Base-by-base conservation (phyloP, 2,329 filamentous ascomycete genomes). In the Orbilia oligospora region DNA sequence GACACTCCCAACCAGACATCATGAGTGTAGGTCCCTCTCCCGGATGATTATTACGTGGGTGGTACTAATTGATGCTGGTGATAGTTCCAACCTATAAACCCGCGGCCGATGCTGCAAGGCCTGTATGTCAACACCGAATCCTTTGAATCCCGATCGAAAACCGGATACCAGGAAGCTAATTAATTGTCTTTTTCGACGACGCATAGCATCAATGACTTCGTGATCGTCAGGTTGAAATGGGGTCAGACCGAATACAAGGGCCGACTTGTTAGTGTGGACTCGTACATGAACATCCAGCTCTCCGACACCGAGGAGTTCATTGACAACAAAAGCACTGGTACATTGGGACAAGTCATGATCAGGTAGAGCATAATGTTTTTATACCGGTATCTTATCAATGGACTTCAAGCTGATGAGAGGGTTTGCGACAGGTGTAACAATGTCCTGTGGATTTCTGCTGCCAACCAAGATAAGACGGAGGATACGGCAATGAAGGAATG, bases 201-300 rank as follows among this genome's bases (percentile, higher is more conserved):
- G 2, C 36, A 16, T 81, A 94, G 92, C 80, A 92, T 99, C 86
- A 92, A 97, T 87, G 92, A 97, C 85, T 90, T 95, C 83, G 91
- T 99, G 83, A 88, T 94, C 80, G 92, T 99, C 80, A 93, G 94
- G 83, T 89, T 99, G 81, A 99, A 99, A 89, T 99, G 96, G 96
- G 94, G 93, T 82, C 91, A 97, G 86, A 96, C 93, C 77, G 96
- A 99, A 85, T 99, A 99, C 89, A 97, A 95, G 85, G 96, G 96
- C 84, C 90, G 90, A 81, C 90, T 99, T 80, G 92, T 97, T 83
- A 95, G 92, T 83, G 93, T 97, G 83, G 96, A 99, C 87, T 94
- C 92, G 84, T 99, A 99, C 88, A 98, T 99, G 95, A 99, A 99
- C 87, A 91, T 99, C 81, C 94, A 98, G 86, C 89, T 99, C 80